phyloP scores from a whole-genome alignment of 2,329 filamentous ascomycete genomes.

The Alternaria hordeiaustralica region DNA sequence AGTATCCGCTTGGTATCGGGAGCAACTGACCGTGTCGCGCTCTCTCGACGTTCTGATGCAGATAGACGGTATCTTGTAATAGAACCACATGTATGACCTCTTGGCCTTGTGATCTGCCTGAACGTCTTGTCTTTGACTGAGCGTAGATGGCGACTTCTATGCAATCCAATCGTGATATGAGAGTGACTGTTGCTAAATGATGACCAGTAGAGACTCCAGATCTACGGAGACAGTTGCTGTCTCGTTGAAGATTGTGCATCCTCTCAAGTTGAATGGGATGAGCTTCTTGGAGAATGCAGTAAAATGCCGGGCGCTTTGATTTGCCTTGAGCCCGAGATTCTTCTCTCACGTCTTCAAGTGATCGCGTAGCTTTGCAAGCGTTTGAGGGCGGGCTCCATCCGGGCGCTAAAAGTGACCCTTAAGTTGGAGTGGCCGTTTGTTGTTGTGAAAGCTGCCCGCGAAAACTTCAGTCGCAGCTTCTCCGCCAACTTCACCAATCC shows the following conservation, averaged over 20 bases:
- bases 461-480: background rate
- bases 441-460: background rate
- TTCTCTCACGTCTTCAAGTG: background rate
- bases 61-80: background rate
- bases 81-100: background rate
- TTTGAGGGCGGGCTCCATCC: background rate
- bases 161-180: background rate
- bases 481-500: background rate
- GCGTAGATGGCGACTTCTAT: background rate
- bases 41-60: background rate
- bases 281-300: background rate
- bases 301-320: background rate
- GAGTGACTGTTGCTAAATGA: background rate
- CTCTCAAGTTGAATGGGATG: background rate
- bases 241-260: background rate
- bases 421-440: background rate
- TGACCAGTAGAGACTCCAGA: background rate
- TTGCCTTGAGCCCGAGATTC: background rate
- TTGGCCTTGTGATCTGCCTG: background rate
- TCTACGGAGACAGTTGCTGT: background rate
- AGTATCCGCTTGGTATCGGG: background rate
- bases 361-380: background rate
- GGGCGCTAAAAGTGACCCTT: background rate
- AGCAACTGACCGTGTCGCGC: background rate
- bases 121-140: background rate